Evolutionary conservation across 1,284 basidiomycete species (phyloP).

Genomic region (Sanghuangporus weigelae): DNA sequence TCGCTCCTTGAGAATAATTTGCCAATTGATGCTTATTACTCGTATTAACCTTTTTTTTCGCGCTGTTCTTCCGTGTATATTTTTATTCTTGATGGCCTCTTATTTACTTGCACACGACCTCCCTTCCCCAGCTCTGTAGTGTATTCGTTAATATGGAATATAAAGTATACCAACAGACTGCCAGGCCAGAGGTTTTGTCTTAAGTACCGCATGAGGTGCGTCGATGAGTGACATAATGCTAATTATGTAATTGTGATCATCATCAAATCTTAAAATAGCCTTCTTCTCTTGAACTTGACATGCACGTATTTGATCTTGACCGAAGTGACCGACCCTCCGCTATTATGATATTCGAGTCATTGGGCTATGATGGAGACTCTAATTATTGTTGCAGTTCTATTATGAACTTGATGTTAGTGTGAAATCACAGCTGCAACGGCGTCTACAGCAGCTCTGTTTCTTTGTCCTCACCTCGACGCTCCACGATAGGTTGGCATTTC

Average conservation of each 20-base stretch:
- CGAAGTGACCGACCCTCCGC: too few relatives aligned
- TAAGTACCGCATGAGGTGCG: too few relatives aligned
- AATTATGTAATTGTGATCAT: too few relatives aligned
- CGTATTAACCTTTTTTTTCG: background rate
- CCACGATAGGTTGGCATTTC: too few relatives aligned
- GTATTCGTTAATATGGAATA: slow-evolving; percentile 1
- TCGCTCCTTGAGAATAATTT: background rate
- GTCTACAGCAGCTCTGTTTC: too few relatives aligned
- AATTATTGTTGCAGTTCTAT: background rate
- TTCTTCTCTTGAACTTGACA: too few relatives aligned
- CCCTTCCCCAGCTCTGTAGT: background rate
- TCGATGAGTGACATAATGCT: too few relatives aligned
- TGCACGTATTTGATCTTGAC: too few relatives aligned
- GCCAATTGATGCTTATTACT: background rate
- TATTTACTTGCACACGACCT: background rate
- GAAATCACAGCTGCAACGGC: too few relatives aligned
- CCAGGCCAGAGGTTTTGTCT: too few relatives aligned
- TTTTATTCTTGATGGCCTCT: background rate
- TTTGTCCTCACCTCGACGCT: too few relatives aligned
- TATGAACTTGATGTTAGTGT: background rate
- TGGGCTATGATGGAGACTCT: background rate
- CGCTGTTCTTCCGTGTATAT: background rate
- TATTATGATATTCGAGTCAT: background rate
- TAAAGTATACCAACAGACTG: background rate
- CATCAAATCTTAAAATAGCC: too few relatives aligned